Evolutionary conservation across 2,329 filamentous ascomycete species (phyloP), one percentile per base, ranked within the genome.

Genomic region (Xenoacremonium recifei): DNA sequence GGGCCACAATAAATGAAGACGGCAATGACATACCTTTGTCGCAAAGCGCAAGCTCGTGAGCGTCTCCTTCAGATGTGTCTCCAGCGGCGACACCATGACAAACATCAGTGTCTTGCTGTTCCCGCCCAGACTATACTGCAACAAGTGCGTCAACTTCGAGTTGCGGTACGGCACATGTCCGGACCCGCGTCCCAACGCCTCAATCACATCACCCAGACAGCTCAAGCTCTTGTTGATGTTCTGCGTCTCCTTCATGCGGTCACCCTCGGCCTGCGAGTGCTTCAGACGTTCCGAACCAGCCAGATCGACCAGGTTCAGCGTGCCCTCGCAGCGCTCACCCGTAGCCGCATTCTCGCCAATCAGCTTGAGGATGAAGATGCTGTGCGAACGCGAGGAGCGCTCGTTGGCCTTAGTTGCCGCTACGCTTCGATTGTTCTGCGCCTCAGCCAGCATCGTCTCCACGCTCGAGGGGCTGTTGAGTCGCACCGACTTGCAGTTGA

Each of bases 31-130:
- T 66, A 90, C 90, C 78, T 96, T 97, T 23, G 89, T 95, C 13
- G 93, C 93, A 67, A 99, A 99, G 59, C 93, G 86, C 66, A 99
- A 75, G 74, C 90, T 96, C 33, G 91, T 96, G 62, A 96, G 73
- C 3, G 91, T 96, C 74, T 99, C 93, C 59, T 85, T 87, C 51
- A 96, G 73, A 70, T 97, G 93, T 5, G 84, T 87, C 70, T 95
- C 88, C 45, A 97, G 72, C 23, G 93, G 93, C 55, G 87, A 93
- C 42, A 96, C 87, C 91, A 97, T 97, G 63, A 97, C 89, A 65
- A 99, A 96, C 93, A 99, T 99, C 57, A 99, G 84, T 1, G 93
- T 99, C 70, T 96, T 95, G 55, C 87, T 93, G 65, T 96, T 96
- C 13, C 93, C 93, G 4, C 93, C 92, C 6, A 99, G 74, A 3